Evolutionary conservation across 768 basidiomycete species (phyloP).

Genomic region (Dioszegia aurantiaca): DNA sequence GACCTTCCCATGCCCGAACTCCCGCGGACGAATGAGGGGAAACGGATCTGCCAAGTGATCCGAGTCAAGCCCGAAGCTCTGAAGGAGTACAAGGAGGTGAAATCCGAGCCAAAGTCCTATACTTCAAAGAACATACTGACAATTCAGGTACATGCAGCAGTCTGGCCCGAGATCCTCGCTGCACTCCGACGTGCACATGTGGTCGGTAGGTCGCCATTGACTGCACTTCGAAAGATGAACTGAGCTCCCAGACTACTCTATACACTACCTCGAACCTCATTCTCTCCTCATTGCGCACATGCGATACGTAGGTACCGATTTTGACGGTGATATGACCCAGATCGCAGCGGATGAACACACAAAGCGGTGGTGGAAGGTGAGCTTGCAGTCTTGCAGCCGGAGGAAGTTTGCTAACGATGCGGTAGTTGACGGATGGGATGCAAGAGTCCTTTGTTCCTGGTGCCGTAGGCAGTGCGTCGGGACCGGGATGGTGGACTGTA

Average conservation of each 20-base stretch:
- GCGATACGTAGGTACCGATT: conserved; percentile 69
- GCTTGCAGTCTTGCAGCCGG: conserved; percentile 11
- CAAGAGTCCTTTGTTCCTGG: conserved; percentile 72
- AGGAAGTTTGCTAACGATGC: not conserved
- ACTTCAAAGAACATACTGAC: not conserved
- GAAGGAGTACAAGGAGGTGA: conserved; percentile 54
- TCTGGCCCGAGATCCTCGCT: conserved; percentile 69
- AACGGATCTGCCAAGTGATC: conserved; percentile 69
- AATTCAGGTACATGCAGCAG: conserved; percentile 57
- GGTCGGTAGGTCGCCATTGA: conserved; percentile 44
- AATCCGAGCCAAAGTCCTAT: not conserved
- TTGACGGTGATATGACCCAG: conserved; percentile 64
- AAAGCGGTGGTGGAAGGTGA: conserved; percentile 69
- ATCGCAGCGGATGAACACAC: conserved; percentile 68
- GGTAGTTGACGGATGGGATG: conserved; percentile 64
- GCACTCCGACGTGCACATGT: conserved; percentile 65
- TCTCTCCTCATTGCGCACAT: conserved; percentile 71
- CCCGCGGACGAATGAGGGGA: conserved; percentile 49
- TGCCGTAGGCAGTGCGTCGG: conserved; percentile 66
- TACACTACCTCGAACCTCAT: conserved; percentile 62
- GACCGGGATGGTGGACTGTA: conserved; percentile 64
- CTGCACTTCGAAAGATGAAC: not conserved
- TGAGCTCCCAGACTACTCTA: conserved; percentile 63
- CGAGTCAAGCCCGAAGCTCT: conserved; percentile 57
- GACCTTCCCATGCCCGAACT: conserved; percentile 34